phyloP scores from a whole-genome alignment of 257 asterid genomes.

The Petrea volubilis region DNA sequence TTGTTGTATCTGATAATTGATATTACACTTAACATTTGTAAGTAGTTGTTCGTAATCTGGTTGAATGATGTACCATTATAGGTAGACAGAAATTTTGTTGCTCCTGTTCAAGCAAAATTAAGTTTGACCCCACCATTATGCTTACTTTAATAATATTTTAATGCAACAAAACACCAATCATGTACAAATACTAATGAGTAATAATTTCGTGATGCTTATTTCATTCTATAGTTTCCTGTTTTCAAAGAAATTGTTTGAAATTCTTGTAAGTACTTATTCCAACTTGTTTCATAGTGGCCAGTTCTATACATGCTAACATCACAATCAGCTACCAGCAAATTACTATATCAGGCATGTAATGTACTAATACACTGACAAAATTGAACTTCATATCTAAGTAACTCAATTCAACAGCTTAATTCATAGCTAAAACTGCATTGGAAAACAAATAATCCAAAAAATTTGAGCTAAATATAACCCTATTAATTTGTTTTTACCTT shows the following conservation, averaged over 20 bases:
- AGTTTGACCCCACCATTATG: background rate
- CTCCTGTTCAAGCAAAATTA: background rate
- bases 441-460: background rate
- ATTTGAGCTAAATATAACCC: constrained; percentile 17
- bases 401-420: constrained; percentile 9
- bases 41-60: background rate
- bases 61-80: background rate
- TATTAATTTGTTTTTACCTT: constrained; percentile 49
- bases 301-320: background rate
- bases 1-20: background rate
- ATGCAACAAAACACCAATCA: background rate
- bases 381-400: background rate
- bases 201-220: background rate
- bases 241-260: too few relatives aligned
- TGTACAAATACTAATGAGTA: background rate
- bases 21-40: background rate
- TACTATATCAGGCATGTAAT: background rate
- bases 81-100: background rate
- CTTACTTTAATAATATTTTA: background rate
- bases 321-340: background rate
- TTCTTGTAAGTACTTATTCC: too few relatives aligned
- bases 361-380: constrained; percentile 2
- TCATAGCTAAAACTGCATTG: background rate
- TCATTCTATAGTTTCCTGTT: background rate
- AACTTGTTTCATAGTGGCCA: too few relatives aligned